Evolutionary conservation across 257 asterid species (phyloP).

Genomic region (Nicotiana undulata): DNA sequence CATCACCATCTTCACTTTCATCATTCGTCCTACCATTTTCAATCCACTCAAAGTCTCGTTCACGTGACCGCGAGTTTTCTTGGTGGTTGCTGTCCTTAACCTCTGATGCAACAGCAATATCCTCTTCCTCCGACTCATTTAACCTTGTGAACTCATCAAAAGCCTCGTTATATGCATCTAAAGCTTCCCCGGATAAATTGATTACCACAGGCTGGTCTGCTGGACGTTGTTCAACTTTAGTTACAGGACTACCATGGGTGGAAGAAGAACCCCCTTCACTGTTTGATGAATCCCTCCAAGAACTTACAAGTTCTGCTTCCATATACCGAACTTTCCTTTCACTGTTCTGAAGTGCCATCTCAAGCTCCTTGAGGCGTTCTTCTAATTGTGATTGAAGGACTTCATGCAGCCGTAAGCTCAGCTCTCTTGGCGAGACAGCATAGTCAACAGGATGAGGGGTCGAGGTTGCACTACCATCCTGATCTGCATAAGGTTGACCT

Average conservation of each 20-base stretch:
- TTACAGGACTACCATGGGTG: slow-evolving; percentile 33
- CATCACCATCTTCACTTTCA: slow-evolving; percentile 43
- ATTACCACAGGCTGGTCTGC: slow-evolving; percentile 48
- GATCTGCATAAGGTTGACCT: slow-evolving; percentile 30
- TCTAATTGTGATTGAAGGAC: slow-evolving; percentile 73
- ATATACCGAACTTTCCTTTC: slow-evolving; percentile 33
- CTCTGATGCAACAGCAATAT: slow-evolving; percentile 15
- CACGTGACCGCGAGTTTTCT: slow-evolving; percentile 11
- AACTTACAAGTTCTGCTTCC: slow-evolving; percentile 27
- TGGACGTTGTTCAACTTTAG: slow-evolving; percentile 7
- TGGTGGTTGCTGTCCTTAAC: slow-evolving; percentile 6
- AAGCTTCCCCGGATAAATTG: slow-evolving; percentile 59
- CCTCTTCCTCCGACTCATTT: slow-evolving; percentile 54
- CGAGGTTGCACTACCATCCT: slow-evolving; percentile 40
- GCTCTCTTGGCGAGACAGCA: slow-evolving; percentile 74
- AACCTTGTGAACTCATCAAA: slow-evolving; percentile 38
- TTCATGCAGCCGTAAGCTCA: slow-evolving; percentile 73
- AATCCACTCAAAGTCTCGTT: slow-evolving; percentile 10
- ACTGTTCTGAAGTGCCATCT: slow-evolving; percentile 57
- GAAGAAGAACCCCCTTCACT: slow-evolving; percentile 27
- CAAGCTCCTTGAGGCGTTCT: slow-evolving; percentile 69
- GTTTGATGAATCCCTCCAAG: slow-evolving; percentile 26
- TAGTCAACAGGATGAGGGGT: slow-evolving; percentile 45
- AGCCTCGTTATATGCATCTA: slow-evolving; percentile 49
- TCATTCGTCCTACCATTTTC: slow-evolving; percentile 14